Evolutionary conservation across 805 yeast genomes (phyloP), one percentile per base, ranked within the genome.

Genomic region (Kazachstania taianensis): DNA sequence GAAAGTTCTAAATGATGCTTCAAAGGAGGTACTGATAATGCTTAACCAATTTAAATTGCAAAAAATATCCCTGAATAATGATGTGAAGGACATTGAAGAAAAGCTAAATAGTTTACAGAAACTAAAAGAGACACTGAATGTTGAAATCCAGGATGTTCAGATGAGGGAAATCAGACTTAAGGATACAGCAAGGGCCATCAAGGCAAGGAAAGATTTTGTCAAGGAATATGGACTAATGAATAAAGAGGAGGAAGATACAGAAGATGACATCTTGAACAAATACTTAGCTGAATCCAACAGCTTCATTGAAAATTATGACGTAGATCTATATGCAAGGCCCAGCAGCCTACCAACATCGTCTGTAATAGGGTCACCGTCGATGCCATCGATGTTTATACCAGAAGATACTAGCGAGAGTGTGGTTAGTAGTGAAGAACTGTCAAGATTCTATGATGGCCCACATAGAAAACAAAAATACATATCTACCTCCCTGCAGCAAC

Each of bases 1-100:
- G 2, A 57, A 53, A 7, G 63, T 59, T 30, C 46, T 73, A 36
- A 47, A 45, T n/a, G 46, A 46, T 8, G 67, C 59, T 37, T 65
- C 65, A 37, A 55, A 59, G 8, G 55, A 53, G 5, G 61, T 75
- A 9, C 60, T 60, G 28, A 65, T 65, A 41, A 65, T 63, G 38
- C 55, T 78, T 43, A 78, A 73, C 36, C 54, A 71, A 14, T 53
- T 76, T 39, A 78, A 75, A 44, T 66, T 80, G 18, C 69, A 80
- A 34, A 77, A 78, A 50, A 73, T 75, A n/a, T 53, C 78, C 28
- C 73, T 81, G 0, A 67, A 81, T 2, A 65, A 64, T 47, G 86
- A 80, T 47, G 73, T 81, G 20, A 57, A 62, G 33, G 85, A 78
- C 39, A 65, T 80, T 25, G 82, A 78, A 49, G 50, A 48, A 25